Evolutionary conservation across 2,329 filamentous ascomycete genomes (phyloP).

Genomic region (Penicillium sp.): DNA sequence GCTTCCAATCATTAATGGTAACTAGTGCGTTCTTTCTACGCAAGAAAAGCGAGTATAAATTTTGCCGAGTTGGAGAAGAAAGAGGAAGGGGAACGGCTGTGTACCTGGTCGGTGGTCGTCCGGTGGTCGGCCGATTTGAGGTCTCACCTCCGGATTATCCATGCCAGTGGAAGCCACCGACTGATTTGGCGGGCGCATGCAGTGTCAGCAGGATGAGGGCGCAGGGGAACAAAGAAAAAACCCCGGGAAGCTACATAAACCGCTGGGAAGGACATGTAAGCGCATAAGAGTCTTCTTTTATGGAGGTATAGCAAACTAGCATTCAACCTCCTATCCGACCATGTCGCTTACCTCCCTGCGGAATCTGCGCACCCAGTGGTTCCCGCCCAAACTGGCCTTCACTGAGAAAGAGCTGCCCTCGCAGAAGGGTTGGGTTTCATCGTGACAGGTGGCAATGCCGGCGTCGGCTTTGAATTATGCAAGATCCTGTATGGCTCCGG

Average conservation of each 20-base stretch:
- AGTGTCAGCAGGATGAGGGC: neutral
- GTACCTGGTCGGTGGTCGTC: too few species aligned
- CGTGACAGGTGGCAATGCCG: constrained; percentile 7
- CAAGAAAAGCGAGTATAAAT: too few species aligned
- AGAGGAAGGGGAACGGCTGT: too few species aligned
- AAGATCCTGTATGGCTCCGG: constrained; percentile 53
- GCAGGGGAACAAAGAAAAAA: too few species aligned
- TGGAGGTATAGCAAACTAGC: neutral
- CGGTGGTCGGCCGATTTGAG: too few species aligned
- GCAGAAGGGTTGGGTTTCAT: constrained; percentile 4
- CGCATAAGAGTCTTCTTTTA: neutral
- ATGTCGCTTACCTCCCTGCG: neutral
- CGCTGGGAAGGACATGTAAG: neutral
- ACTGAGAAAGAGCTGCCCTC: constrained; percentile 4
- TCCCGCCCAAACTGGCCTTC: neutral
- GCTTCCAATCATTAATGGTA: too few species aligned
- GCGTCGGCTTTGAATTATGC: constrained; percentile 9
- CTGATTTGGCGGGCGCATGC: neutral
- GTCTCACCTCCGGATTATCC: neutral
- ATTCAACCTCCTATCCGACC: neutral
- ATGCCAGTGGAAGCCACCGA: neutral
- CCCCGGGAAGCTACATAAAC: neutral
- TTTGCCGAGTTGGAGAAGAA: too few species aligned
- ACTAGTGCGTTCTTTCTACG: too few species aligned
- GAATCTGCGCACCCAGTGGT: neutral